Evolutionary conservation across 2,329 filamentous ascomycete species (phyloP).

Genomic region (Cladosporium sp.): DNA sequence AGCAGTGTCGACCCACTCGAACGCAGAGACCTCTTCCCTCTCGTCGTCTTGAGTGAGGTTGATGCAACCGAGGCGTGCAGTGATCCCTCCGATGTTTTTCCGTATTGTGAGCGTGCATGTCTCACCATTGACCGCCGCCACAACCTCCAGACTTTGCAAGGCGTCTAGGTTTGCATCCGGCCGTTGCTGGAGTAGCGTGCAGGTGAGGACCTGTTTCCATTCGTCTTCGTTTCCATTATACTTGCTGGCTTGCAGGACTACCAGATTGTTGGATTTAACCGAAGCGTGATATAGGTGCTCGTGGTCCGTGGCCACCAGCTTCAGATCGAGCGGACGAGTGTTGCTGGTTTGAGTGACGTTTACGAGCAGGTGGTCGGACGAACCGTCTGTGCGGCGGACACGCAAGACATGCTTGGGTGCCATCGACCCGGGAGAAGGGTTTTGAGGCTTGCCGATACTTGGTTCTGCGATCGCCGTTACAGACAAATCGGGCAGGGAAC

Average conservation of each 20-base stretch:
- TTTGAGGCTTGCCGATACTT: constrained; percentile 8
- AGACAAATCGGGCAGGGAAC: constrained; percentile 6
- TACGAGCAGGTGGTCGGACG: constrained; percentile 54
- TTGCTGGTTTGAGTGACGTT: constrained; percentile 55
- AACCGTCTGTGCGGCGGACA: constrained; percentile 53
- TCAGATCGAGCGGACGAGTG: constrained; percentile 60
- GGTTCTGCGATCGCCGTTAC: constrained; percentile 19
- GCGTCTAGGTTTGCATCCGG: constrained; percentile 37
- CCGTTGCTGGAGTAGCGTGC: constrained; percentile 53
- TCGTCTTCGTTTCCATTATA: constrained; percentile 61
- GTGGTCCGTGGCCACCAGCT: constrained; percentile 68
- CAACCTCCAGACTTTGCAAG: constrained; percentile 56
- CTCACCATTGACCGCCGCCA: constrained; percentile 56
- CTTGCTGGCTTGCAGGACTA: constrained; percentile 55
- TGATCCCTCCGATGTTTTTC: constrained; percentile 67
- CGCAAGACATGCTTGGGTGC: constrained; percentile 51
- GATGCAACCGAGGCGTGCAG: constrained; percentile 69
- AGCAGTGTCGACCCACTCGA: constrained; percentile 68
- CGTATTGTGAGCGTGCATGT: constrained; percentile 64
- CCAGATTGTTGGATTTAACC: constrained; percentile 60
- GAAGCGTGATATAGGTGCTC: constrained; percentile 59
- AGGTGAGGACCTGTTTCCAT: constrained; percentile 64
- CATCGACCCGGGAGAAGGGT: constrained; percentile 22
- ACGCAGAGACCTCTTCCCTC: constrained; percentile 61
- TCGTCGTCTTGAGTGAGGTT: constrained; percentile 56